These are phyloP conservation scores for Austroboletus novae-zelandiae DNA, from an alignment of 1,284 basidiomycete species.

Conservation along the genomic window DNA sequence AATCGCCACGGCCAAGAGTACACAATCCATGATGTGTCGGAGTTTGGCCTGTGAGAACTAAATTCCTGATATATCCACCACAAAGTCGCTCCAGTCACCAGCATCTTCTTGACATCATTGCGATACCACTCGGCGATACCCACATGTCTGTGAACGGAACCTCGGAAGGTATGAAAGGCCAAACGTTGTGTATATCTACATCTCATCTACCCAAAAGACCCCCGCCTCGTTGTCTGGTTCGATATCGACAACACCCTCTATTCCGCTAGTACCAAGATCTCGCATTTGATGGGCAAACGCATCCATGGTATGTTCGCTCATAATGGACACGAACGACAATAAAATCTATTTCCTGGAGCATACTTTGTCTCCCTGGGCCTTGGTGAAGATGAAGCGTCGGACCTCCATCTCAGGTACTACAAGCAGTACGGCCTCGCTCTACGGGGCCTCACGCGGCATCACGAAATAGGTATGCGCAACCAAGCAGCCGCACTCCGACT, in stretches of 20 bases:
- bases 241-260: conserved; percentile 90
- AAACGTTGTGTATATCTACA: neutral
- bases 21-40: conserved; percentile 19
- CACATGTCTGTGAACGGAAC: conserved; percentile 23
- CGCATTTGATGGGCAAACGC: conserved; percentile 76
- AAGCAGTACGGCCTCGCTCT: conserved; percentile 83
- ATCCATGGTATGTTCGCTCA: conserved; percentile 59
- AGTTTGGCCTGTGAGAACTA: conserved; percentile 30
- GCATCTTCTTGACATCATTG: too few species aligned
- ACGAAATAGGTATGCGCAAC: conserved; percentile 63
- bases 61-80: conserved; percentile 15
- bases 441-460: conserved; percentile 76
- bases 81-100: neutral
- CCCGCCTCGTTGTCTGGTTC: conserved; percentile 64
- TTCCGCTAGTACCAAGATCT: conserved; percentile 71
- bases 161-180: conserved; percentile 23
- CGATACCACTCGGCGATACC: conserved; percentile 25
- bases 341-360: conserved; percentile 38
- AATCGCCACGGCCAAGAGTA: conserved; percentile 17
- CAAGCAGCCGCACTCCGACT: neutral
- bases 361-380: conserved; percentile 78
- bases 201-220: conserved; percentile 35
- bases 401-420: conserved; percentile 76
- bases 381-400: conserved; percentile 64
- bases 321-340: neutral